Percentiles rank a stretch among this genome's conserved stretches.
Conservation (phyloP, 2,329 filamentous ascomycete species). For the Zopfia rhizophila region DNA sequence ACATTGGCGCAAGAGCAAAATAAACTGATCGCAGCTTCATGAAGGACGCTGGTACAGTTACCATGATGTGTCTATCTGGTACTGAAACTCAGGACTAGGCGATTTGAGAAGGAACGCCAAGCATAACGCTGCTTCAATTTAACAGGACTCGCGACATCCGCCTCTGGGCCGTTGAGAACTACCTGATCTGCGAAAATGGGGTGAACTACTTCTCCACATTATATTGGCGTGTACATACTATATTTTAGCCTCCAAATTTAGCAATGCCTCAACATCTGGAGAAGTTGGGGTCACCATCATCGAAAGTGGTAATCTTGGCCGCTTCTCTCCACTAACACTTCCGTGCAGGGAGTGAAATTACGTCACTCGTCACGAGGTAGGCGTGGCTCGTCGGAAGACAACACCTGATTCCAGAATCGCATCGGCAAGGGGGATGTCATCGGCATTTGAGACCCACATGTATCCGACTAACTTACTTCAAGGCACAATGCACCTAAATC, state of each 20-base stretch:
- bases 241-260: constrained; percentile 17
- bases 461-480: too few relatives aligned
- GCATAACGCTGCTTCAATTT: constrained; percentile 9
- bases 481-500: too few relatives aligned
- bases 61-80: background rate
- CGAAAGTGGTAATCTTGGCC: too few relatives aligned
- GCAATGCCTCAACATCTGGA: too few relatives aligned
- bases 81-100: constrained; percentile 5
- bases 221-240: constrained; percentile 19
- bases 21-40: constrained; percentile 52
- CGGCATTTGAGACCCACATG: too few relatives aligned
- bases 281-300: too few relatives aligned
- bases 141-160: background rate
- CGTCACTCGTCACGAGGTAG: too few relatives aligned
- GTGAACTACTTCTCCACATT: background rate
- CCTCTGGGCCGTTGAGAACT: constrained; percentile 2
- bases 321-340: too few relatives aligned
- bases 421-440: too few relatives aligned
- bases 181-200: constrained; percentile 2
- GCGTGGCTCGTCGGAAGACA: too few relatives aligned
- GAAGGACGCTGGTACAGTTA: constrained; percentile 18
- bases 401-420: too few relatives aligned
- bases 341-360: too few relatives aligned
- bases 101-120: constrained; percentile 14
- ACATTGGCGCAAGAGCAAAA: constrained; percentile 61